Evolutionary conservation across 306 rosid genomes (phyloP).

Genomic region (Neltuma alba): DNA sequence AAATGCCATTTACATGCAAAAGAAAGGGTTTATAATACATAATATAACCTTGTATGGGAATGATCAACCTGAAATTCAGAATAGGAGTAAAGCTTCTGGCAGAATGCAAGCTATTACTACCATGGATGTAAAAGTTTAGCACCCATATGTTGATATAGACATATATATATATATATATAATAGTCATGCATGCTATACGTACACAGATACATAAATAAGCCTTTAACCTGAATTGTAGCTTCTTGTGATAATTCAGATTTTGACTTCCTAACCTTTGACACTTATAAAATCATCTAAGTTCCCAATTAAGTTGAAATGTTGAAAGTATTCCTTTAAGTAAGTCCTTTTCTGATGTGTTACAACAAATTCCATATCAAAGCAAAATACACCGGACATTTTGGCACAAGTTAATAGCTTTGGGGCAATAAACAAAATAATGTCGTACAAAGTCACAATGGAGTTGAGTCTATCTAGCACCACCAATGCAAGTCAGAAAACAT

Average conservation of each 20-base stretch:
- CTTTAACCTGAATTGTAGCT: conserved; percentile 13
- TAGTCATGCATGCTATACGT: not conserved
- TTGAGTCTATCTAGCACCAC: conserved; percentile 16
- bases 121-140: conserved; percentile 8
- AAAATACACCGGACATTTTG: conserved; percentile 17
- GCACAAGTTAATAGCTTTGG: conserved; percentile 16
- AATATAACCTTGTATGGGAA: conserved; percentile 2
- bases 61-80: not conserved
- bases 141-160: not conserved
- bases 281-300: not conserved
- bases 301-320: not conserved
- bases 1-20: not conserved
- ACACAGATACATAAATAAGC: not conserved
- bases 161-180: not conserved
- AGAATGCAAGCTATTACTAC: conserved; percentile 20
- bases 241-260: not conserved
- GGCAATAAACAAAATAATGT: conserved; percentile 5
- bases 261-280: conserved; percentile 23
- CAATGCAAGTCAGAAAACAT: conserved; percentile 13
- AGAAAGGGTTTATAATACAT: not conserved
- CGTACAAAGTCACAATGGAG: not conserved
- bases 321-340: not conserved
- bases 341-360: conserved; percentile 3
- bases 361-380: conserved; percentile 11
- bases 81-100: conserved; percentile 23